These are phyloP conservation scores for Kodamaea kakaduensis DNA, from an alignment of 805 yeast genomes.

Conservation along the genomic window DNA sequence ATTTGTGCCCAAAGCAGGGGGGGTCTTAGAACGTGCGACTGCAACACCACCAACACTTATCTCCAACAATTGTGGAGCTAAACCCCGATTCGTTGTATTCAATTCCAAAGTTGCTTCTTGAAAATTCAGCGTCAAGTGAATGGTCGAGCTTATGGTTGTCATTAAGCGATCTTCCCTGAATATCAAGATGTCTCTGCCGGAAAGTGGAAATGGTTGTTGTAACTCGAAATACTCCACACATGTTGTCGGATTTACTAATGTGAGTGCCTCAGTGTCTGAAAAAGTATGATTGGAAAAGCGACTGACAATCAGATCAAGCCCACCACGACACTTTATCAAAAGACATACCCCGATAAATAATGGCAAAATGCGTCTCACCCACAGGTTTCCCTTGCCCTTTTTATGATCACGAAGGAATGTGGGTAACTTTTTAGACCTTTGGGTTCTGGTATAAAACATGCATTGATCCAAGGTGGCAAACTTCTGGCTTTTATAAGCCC, in stretches of 20 bases:
- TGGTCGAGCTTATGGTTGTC: conserved; percentile 1
- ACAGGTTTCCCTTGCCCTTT: too few relatives aligned
- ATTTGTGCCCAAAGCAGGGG: conserved; percentile 4
- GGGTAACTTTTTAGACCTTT: too few relatives aligned
- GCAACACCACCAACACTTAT: conserved; percentile 6
- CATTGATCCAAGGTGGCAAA: too few relatives aligned
- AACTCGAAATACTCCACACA: conserved; percentile 1
- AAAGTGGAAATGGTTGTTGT: conserved; percentile 4
- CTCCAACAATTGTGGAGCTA: conserved; percentile 6
- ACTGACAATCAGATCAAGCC: not conserved
- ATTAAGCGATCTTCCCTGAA: conserved; percentile 4
- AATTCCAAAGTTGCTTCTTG: conserved; percentile 7
- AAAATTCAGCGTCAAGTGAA: conserved; percentile 6
- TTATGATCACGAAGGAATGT: too few relatives aligned
- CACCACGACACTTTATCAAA: not conserved
- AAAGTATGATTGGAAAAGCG: not conserved
- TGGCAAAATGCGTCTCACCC: not conserved
- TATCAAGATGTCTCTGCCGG: not conserved
- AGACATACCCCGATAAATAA: not conserved
- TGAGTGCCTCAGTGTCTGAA: too few relatives aligned
- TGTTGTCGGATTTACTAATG: not conserved
- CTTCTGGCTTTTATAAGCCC: too few relatives aligned
- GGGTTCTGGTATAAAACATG: too few relatives aligned
- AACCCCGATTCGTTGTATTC: conserved; percentile 6
- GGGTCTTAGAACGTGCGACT: conserved; percentile 4